Percentiles rank a stretch among this genome's conserved stretches.
These are phyloP conservation scores for Teunomyces barrocoloradensis DNA, from an alignment of 805 yeast species.

Conservation along the genomic window DNA sequence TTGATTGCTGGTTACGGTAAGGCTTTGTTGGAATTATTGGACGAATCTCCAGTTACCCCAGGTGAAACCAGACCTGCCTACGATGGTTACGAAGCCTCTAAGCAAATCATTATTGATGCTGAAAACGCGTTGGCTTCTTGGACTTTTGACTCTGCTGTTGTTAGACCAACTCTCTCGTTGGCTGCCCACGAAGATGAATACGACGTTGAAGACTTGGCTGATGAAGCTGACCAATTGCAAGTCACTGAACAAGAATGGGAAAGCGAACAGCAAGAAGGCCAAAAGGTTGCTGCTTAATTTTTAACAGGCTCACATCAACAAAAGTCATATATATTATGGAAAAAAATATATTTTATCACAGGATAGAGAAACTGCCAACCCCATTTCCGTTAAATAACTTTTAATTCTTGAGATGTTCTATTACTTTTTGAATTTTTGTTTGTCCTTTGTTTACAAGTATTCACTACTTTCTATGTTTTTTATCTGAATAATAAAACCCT, in stretches of 20 bases:
- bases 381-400: conserved; percentile 7
- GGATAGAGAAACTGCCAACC: background rate
- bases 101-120: conserved; percentile 95
- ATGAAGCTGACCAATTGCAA: conserved; percentile 42
- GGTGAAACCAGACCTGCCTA: conserved; percentile 98
- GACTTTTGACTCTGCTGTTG: conserved; percentile 95
- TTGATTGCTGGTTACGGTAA: conserved; percentile 98
- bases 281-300: conserved; percentile 23
- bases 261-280: conserved; percentile 20
- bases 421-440: conserved; percentile 10
- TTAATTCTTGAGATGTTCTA: conserved; percentile 15
- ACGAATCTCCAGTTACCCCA: conserved; percentile 96
- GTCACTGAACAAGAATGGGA: conserved; percentile 57
- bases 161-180: conserved; percentile 88
- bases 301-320: background rate
- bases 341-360: conserved; percentile 1
- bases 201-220: conserved; percentile 43
- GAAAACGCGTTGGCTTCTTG: conserved; percentile 94
- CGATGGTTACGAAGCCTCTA: conserved; percentile 97
- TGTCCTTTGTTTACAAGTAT: conserved; percentile 2
- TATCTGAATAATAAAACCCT: background rate
- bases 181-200: conserved; percentile 52
- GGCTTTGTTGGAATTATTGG: conserved; percentile 91
- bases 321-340: conserved; percentile 4
- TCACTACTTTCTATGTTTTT: background rate